Conservation (phyloP, 2,329 filamentous ascomycete genomes). For the Colletotrichum lupini region DNA sequence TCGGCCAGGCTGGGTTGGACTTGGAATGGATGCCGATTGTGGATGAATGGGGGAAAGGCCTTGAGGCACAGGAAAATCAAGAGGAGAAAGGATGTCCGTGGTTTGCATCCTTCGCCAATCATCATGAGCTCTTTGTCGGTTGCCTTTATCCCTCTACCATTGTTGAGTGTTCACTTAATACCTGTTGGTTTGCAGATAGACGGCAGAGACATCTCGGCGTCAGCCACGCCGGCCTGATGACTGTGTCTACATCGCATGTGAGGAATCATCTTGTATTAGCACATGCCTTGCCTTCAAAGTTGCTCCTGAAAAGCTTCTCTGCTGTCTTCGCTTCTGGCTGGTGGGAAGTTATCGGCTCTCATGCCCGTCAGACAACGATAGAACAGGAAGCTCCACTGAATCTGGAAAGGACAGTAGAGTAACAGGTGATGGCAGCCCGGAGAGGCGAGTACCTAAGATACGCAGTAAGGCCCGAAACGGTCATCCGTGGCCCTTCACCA, state of each 20-base stretch:
- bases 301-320: not conserved
- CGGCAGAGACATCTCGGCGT: not conserved
- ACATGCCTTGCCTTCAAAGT: not conserved
- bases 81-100: not conserved
- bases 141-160: not conserved
- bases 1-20: slow-evolving; percentile 17
- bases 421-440: not conserved
- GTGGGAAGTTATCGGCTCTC: slow-evolving; percentile 10
- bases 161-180: not conserved
- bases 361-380: slow-evolving; percentile 14
- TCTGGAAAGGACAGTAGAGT: not conserved
- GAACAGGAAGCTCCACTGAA: not conserved
- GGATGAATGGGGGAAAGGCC: slow-evolving; percentile 29
- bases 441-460: not conserved
- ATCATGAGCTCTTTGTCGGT: slow-evolving; percentile 2
- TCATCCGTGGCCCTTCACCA: slow-evolving; percentile 23
- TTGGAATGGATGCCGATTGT: slow-evolving; percentile 23
- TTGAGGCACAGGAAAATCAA: slow-evolving; percentile 4
- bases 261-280: not conserved
- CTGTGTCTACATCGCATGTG: not conserved
- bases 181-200: not conserved
- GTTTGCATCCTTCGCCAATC: not conserved
- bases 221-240: not conserved
- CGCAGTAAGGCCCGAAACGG: slow-evolving; percentile 1
- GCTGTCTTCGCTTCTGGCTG: slow-evolving; percentile 15